Conservation (phyloP, 257 asterid species). For the Cruciata laevipes region DNA sequence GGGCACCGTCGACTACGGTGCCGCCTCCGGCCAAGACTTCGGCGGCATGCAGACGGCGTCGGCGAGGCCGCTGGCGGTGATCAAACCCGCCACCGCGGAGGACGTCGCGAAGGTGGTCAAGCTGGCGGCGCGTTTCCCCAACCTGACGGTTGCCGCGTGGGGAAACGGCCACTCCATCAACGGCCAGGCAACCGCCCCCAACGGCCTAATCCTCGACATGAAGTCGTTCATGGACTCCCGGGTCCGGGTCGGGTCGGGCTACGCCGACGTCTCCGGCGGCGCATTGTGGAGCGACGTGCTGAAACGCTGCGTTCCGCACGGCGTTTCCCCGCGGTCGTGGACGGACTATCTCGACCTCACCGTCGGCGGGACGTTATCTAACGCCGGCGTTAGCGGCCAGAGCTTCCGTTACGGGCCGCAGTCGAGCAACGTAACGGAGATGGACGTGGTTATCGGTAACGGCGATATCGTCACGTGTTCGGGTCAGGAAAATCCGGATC, state of each 20-base stretch:
- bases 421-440: constrained; percentile 75
- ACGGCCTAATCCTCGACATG: constrained; percentile 69
- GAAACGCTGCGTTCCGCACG: constrained; percentile 46
- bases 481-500: constrained; percentile 36
- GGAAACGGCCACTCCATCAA: constrained; percentile 95
- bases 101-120: constrained; percentile 58
- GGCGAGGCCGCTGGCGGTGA: constrained; percentile 55
- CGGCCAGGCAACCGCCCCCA: constrained; percentile 94
- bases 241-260: constrained; percentile 7
- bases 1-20: constrained; percentile 33
- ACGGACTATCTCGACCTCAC: constrained; percentile 82
- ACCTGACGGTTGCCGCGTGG: constrained; percentile 80
- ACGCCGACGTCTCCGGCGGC: constrained; percentile 84
- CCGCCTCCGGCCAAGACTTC: constrained; percentile 49
- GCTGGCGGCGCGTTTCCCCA: constrained; percentile 38
- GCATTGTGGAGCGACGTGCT: constrained; percentile 87
- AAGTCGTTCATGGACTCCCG: constrained; percentile 32
- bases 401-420: constrained; percentile 67
- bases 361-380: constrained; percentile 88
- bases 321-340: constrained; percentile 85
- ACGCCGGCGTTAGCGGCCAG: constrained; percentile 97
- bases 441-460: constrained; percentile 90
- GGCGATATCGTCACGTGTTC: constrained; percentile 74
- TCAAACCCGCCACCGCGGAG: constrained; percentile 37
- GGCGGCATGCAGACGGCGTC: constrained; percentile 51